Evolutionary conservation across 495 filamentous ascomycete species (phyloP), one percentile per base, ranked within the genome.

Genomic region (Elasticomyces elasticus): DNA sequence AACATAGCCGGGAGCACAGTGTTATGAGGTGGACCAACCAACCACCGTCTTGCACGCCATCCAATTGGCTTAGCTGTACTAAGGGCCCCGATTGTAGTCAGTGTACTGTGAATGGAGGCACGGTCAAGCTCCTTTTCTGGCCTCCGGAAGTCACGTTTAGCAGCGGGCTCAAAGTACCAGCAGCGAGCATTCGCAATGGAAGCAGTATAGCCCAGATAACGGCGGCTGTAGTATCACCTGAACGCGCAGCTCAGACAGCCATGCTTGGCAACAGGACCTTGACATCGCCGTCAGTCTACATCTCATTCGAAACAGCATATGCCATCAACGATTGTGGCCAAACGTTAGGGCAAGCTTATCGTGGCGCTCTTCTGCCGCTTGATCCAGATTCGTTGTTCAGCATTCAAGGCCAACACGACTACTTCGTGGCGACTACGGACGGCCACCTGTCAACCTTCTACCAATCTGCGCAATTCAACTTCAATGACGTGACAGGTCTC

Each of bases 251-350:
- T 4, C 27, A 10, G 2, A 33, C 22, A 2, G n/a, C 51, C 10
- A 15, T 35, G n/a, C 47, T 30, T 33, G 17, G 42, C 27, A 49
- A 49, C 52, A 38, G 11, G 9, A 59, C 51, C 19, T 27, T 59
- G 5, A 54, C 51, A n/a, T 59, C 43, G 19, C 56, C 56, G 13
- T 49, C 56, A 24, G 51, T 59, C 31, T 59, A 59, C 42, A 45
- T 59, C 28, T 33, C 24, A 4, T 59, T 59, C 42, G 22, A 59
- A 17, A 47, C 51, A 20, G 44, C 52, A 2, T 59, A 30, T 28
- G 56, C 56, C 11, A 53, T 22, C 22, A 49, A 58, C 43, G 26
- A 27, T 17, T 58, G 55, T 26, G 51, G 51, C 51, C 13, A 35
- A 11, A 35, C 40, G 11, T 40, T 54, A 5, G 51, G 51, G 25